Evolutionary conservation across 352 stramenopile species (phyloP).

Genomic region (Phytophthora brassicae): DNA sequence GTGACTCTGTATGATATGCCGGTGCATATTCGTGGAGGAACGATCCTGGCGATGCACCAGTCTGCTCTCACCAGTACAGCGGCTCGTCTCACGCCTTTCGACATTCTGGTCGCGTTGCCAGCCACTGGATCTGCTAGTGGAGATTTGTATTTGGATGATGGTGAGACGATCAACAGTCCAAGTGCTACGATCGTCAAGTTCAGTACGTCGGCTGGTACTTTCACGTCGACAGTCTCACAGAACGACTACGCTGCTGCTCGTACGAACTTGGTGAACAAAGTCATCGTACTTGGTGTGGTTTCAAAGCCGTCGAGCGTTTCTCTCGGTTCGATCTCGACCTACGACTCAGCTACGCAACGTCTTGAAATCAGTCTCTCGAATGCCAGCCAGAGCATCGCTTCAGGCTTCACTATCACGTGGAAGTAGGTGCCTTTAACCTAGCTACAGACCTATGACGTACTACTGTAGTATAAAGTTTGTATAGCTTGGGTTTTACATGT

Average conservation of each 20-base stretch:
- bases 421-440: slow-evolving; percentile 6
- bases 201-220: slow-evolving; percentile 13
- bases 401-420: slow-evolving; percentile 36
- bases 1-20: slow-evolving; percentile 64
- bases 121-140: slow-evolving; percentile 24
- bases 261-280: slow-evolving; percentile 30
- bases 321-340: slow-evolving; percentile 25
- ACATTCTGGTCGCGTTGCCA: slow-evolving; percentile 49
- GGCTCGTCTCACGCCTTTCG: slow-evolving; percentile 48
- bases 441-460: no score
- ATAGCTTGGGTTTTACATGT: neutral
- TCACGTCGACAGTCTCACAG: slow-evolving; percentile 22
- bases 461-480: no score
- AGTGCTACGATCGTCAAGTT: slow-evolving; percentile 43
- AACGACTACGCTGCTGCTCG: slow-evolving; percentile 23
- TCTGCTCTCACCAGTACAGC: slow-evolving; percentile 44
- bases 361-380: slow-evolving; percentile 32
- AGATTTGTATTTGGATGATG: slow-evolving; percentile 61
- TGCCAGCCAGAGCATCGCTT: slow-evolving; percentile 28
- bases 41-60: slow-evolving; percentile 53
- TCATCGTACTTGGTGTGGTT: slow-evolving; percentile 34
- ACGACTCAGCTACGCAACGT: slow-evolving; percentile 29
- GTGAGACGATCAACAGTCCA: slow-evolving; percentile 40
- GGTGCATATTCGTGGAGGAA: slow-evolving; percentile 53
- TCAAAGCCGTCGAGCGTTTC: slow-evolving; percentile 27